Evolutionary conservation across 2,329 filamentous ascomycete species (phyloP).

Genomic region (Orbilia brochopaga): DNA sequence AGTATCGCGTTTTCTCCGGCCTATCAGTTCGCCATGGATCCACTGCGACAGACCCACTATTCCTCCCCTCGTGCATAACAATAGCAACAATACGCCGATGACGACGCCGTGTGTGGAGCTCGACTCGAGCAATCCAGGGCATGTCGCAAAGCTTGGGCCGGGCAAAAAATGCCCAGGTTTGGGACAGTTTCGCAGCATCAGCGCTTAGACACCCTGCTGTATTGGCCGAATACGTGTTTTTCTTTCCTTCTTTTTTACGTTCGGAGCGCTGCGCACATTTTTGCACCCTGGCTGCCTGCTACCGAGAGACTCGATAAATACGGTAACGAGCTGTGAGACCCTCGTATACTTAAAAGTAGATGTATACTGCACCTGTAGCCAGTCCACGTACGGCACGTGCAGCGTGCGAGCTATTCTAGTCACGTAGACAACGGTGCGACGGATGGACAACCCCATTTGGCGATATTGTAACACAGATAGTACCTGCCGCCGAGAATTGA

Average conservation of each 20-base stretch:
- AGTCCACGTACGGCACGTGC: constrained; percentile 2
- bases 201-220: constrained; percentile 22
- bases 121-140: not conserved
- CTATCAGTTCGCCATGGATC: not conserved
- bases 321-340: too few species aligned
- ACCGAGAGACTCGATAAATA: too few species aligned
- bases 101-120: not conserved
- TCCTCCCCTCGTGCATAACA: not conserved
- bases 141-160: constrained; percentile 3
- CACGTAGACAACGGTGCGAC: not conserved
- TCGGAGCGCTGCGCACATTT: not conserved
- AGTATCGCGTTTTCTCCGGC: constrained; percentile 5
- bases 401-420: constrained; percentile 5
- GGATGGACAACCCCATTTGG: not conserved
- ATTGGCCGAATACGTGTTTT: constrained; percentile 21
- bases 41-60: not conserved
- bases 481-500: not conserved
- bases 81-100: not conserved
- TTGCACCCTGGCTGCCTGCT: not conserved
- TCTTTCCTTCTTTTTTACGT: constrained; percentile 8
- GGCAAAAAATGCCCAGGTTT: constrained; percentile 4
- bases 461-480: not conserved
- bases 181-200: constrained; percentile 17
- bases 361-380: not conserved
- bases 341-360: not conserved